Evolutionary conservation across 257 asterid species (phyloP), one percentile per base, ranked within the genome.

Genomic region (Pogostemon cablin): DNA sequence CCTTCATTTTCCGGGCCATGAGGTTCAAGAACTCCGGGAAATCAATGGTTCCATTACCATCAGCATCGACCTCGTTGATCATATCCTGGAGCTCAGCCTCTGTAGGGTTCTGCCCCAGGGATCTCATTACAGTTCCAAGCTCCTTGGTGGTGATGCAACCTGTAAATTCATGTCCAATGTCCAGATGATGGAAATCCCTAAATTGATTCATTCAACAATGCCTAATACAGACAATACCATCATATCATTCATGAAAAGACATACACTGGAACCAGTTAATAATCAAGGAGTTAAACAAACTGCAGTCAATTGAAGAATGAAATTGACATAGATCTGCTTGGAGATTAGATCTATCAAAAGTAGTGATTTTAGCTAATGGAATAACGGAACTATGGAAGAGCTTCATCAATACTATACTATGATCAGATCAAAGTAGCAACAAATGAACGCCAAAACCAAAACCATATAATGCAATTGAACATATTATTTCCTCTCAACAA

Each of bases 81-180:
- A 86, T 86, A 41, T 86, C 92, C 79, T 86, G 92, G 72, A 86
- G 92, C 81, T 86, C 92, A 44, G 92, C 92, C 80, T 86, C 92
- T 1, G 92, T 86, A 0, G 92, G 92, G 62, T 86, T 86, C 84
- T 86, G 92, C 69, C 92, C 92, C 25, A 86, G 69, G 34, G 92
- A 86, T 76, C 92, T 82, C 92, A 86, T 86, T 3, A 86, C 92
- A 4, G 92, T 86, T 35, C 92, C 92, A 35, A 86, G 92, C 76
- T 86, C 92, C 88, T 86, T 86, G 11, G 92, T 86, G 40, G 89
- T 86, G 78, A 86, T 86, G 82, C 89, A 86, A 72, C 89, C 89
- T 86, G 81, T 9, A 75, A 5, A 71, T 12, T 35, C 58, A 52
- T 25, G 57, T 47, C 15, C 25, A 8, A 44, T 37, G 52, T 9